Base-by-base conservation (phyloP, 257 asterid genomes). In the Solanum boliviense region DNA sequence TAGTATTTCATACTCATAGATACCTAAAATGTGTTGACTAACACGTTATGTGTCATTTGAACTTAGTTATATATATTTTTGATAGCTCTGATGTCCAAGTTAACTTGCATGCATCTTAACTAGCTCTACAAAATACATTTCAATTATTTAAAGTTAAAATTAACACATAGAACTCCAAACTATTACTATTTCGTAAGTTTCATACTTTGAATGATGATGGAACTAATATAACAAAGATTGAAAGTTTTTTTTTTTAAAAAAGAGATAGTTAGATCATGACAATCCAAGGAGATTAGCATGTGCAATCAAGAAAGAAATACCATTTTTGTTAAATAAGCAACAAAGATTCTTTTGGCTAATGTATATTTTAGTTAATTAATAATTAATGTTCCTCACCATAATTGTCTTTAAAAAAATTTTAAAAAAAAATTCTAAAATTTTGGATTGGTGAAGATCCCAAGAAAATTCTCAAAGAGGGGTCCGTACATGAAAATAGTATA, bases 281-380 rank as follows among this genome's bases (percentile, higher is more conserved):
- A 71, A 85, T 85, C 36, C 65, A 84, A 84, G 76, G 56, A 74
- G 76, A 52, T 75, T 78, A n/a, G 92, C 95, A 92, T 93, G 95
- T 92, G 97, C 89, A 88, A 41, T 31, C 90, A 89, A 87, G 90
- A 89, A 88, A 90, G 88, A 83, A 89, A 72, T 84, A 88, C 88
- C 87, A 70, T 56, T 76, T 52, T 83, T 85, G 85, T 52, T 85
- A 88, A 38, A 89, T 62, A 91, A 10, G 86, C 89, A 89, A 92
- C 93, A 91, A 90, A 84, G 94, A 93, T 91, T 92, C 96, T 81
- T 46, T 83, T 87, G 86, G 89, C 91, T 74, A 86, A 88, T 87
- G n/a, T n/a, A 86, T 85, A 88, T 52, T 35, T 74, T 74, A 89
- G 79, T 74, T 52, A 52, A 52, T 52, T 52, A 52, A 52, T 75